Conservation (phyloP, 2,329 filamentous ascomycete genomes). For the Grosmannia serpens region DNA sequence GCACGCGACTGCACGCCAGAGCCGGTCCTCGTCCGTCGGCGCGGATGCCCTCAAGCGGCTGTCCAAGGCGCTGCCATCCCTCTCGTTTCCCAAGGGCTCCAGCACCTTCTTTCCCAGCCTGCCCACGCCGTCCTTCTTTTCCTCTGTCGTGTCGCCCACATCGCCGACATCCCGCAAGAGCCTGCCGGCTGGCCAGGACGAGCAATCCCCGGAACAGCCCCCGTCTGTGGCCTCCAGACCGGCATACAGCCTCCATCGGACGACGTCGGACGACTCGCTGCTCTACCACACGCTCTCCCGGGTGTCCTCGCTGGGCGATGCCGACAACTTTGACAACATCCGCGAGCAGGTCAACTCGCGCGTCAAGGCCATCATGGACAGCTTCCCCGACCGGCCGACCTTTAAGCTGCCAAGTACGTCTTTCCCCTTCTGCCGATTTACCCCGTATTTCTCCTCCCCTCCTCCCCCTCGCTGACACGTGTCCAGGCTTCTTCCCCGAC, state of each 20-base stretch:
- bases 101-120: slow-evolving; percentile 25
- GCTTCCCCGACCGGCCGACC: slow-evolving; percentile 66
- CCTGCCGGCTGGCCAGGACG: slow-evolving; percentile 2
- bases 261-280: slow-evolving; percentile 68
- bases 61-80: slow-evolving; percentile 44
- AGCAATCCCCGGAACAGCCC: background rate
- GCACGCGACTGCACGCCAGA: slow-evolving; percentile 19
- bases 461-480: too few species aligned
- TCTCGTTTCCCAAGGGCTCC: slow-evolving; percentile 30
- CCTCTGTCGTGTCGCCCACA: slow-evolving; percentile 17
- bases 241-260: slow-evolving; percentile 36
- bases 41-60: slow-evolving; percentile 46
- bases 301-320: slow-evolving; percentile 75
- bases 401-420: slow-evolving; percentile 49
- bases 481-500: slow-evolving; percentile 16
- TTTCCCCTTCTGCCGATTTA: background rate
- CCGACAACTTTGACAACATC: slow-evolving; percentile 67
- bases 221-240: background rate
- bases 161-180: slow-evolving; percentile 4
- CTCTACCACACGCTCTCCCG: slow-evolving; percentile 65
- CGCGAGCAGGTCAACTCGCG: slow-evolving; percentile 79
- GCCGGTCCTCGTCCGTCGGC: slow-evolving; percentile 42
- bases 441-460: background rate
- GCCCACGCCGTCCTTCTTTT: slow-evolving; percentile 26
- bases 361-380: slow-evolving; percentile 83